phyloP scores from a whole-genome alignment of 2,329 filamentous ascomycete species.

The Emydomyces testavorans region DNA sequence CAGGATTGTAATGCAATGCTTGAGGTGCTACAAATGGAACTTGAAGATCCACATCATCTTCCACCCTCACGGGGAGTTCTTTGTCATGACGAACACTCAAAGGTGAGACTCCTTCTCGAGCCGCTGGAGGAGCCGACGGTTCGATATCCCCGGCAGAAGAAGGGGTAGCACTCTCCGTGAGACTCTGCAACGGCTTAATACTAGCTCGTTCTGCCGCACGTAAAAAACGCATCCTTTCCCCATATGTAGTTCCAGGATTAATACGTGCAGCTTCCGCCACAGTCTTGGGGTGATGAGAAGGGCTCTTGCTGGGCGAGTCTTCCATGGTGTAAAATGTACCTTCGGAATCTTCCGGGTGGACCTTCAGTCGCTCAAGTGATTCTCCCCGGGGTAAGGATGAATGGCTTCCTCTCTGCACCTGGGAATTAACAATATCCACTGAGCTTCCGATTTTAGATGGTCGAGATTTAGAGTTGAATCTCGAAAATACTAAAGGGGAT shows the following conservation, averaged over 20 bases:
- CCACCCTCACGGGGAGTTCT: conserved; percentile 19
- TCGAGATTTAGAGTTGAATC: not conserved
- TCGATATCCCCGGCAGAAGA: conserved; percentile 35
- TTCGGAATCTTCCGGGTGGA: not conserved
- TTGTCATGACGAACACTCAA: conserved; percentile 30
- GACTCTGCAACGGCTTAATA: conserved; percentile 17
- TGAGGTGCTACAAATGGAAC: conserved; percentile 23
- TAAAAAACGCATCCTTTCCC: conserved; percentile 25
- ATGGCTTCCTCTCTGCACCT: not conserved
- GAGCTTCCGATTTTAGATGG: not conserved
- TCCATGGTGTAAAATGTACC: conserved; percentile 5
- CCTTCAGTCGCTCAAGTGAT: not conserved
- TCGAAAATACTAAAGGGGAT: not conserved
- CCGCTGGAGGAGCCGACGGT: conserved; percentile 21
- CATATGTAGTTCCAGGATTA: conserved; percentile 22
- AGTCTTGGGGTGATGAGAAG: conserved; percentile 2
- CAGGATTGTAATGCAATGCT: conserved; percentile 20
- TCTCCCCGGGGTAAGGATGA: not conserved
- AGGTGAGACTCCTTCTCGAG: conserved; percentile 25
- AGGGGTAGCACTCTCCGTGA: conserved; percentile 29
- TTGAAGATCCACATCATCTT: conserved; percentile 18
- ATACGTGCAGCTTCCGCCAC: conserved; percentile 20
- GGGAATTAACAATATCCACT: not conserved
- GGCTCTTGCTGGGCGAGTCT: not conserved
- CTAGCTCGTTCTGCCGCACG: conserved; percentile 24